A percentile compares a stretch with the other conserved stretches of the same genome.
Evolutionary conservation across 164 flowering plant genomes (phyloP).

Genomic region (Stephania cephalantha): DNA sequence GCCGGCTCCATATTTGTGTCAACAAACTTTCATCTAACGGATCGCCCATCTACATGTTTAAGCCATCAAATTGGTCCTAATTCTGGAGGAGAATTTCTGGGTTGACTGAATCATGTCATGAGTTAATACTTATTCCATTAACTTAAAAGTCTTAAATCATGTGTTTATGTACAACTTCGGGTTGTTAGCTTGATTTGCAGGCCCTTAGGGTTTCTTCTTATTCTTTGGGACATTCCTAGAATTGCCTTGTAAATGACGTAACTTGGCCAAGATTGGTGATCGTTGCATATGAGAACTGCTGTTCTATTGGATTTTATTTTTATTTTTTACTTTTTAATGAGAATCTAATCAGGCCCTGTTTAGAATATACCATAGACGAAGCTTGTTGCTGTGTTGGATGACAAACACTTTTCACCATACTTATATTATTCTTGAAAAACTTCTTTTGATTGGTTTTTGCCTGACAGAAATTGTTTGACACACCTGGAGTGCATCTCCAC

Average conservation of each 20-base stretch:
- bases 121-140: neutral
- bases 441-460: slow-evolving; percentile 2
- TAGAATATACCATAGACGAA: neutral
- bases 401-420: neutral
- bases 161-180: neutral
- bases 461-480: slow-evolving; percentile 77
- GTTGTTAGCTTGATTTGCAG: neutral
- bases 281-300: neutral
- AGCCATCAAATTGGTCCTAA: neutral
- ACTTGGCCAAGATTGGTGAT: neutral
- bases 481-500: slow-evolving; percentile 98
- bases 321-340: no score
- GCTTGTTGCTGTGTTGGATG: neutral
- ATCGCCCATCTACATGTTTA: neutral
- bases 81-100: neutral
- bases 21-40: no score
- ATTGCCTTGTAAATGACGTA: neutral
- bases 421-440: neutral
- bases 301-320: neutral
- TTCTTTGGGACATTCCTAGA: neutral
- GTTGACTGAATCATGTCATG: neutral
- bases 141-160: neutral
- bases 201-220: neutral
- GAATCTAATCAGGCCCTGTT: neutral
- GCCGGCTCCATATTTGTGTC: no score